Conservation (phyloP, 495 filamentous ascomycete species). For the Pyronema domesticum region DNA sequence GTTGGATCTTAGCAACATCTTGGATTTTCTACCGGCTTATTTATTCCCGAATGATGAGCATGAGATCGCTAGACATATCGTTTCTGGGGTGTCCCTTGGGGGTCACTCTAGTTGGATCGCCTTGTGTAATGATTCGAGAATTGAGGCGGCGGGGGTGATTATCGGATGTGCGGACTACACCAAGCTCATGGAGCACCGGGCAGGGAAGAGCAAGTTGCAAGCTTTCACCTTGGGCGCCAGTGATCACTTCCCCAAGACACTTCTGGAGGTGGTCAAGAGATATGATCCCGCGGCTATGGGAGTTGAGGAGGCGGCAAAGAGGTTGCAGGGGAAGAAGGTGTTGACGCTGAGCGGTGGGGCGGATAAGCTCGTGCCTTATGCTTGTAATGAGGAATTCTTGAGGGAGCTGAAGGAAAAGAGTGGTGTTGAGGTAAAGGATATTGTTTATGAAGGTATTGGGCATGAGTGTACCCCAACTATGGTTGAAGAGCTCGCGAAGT, state of each 20-base stretch:
- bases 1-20: conserved; percentile 48
- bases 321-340: conserved; percentile 53
- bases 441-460: conserved; percentile 50
- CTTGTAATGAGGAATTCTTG: conserved; percentile 49
- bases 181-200: conserved; percentile 11
- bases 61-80: conserved; percentile 49
- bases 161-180: conserved; percentile 78
- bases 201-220: conserved; percentile 9
- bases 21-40: conserved; percentile 59
- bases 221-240: conserved; percentile 23
- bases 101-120: conserved; percentile 79
- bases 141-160: conserved; percentile 56
- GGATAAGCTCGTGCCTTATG: conserved; percentile 76
- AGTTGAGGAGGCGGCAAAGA: conserved; percentile 26
- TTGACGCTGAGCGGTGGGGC: conserved; percentile 55
- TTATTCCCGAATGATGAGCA: conserved; percentile 39
- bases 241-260: conserved; percentile 30
- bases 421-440: conserved; percentile 46
- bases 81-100: conserved; percentile 67
- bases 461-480: conserved; percentile 60
- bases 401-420: conserved; percentile 47
- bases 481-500: conserved; percentile 49
- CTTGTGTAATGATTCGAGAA: conserved; percentile 56
- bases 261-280: conserved; percentile 22
- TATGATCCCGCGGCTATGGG: conserved; percentile 28